Base-by-base conservation (phyloP, 176 grass and related monocot genomes). In the Musa schizocarpa region DNA sequence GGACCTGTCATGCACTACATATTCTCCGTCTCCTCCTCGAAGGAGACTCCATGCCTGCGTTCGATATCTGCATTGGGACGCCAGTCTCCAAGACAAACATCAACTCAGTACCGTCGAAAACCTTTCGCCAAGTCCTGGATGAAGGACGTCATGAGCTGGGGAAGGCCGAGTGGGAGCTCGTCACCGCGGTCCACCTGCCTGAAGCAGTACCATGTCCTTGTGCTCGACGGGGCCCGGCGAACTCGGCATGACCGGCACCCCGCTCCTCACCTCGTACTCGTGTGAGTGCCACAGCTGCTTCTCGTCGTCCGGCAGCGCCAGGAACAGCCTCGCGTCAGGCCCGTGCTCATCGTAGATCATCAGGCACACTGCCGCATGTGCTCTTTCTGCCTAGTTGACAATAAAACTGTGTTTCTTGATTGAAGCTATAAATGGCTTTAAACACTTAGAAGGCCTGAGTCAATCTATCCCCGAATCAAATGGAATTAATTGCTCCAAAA, bases 211-310 rank as follows among this genome's bases (percentile, higher is more conserved):
- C 29, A 96, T 61, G 74, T 90, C 89, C 9, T 73, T 73, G 50
- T 81, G 84, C 89, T 92, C 89, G 16, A 86, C 81, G 0, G 50
- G 64, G 13, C 89, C 77, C 0, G 93, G 93, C 17, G 90, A 76
- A 24, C 87, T 78, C 0, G 89, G 93, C 83, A 96, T 72, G 82
- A 92, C 88, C 13, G 92, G 77, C 24, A 82, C 70, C 8, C 93
- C 87, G 65, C 89, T 65, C 70, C 78, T 83, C 8, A 96, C 93
- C 93, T 96, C 89, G 77, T 84, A 96, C 85, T 96, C 89, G 74
- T 96, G 89, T 9, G 85, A 76, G 87, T 96, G 93, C 89, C 89
- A 96, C 81, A 96, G 83, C 25, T 76, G 89, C 85, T 90, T 96
- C 87, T 96, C 89, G 0, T 58, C 89, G 80, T 92, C 93, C 14